Percentiles rank a stretch among this genome's conserved stretches.
phyloP scores from a whole-genome alignment of 2,329 filamentous ascomycete genomes.

The Cytospora mali region DNA sequence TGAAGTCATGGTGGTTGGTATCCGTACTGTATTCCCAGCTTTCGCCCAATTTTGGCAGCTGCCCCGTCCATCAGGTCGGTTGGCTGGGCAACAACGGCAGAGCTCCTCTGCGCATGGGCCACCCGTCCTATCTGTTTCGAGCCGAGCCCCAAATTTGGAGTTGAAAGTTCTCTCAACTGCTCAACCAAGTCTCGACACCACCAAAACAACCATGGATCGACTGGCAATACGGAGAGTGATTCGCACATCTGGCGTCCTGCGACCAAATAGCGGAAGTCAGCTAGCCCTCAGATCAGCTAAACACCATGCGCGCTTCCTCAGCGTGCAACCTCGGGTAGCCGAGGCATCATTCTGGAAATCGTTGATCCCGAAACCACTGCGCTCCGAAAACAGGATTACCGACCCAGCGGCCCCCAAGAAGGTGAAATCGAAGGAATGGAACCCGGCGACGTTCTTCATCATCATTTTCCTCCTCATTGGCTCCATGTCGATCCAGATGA shows the following conservation, averaged over 20 bases:
- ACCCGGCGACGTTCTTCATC: constrained; percentile 81
- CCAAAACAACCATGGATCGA: constrained; percentile 18
- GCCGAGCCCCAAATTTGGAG: not conserved
- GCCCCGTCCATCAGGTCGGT: constrained; percentile 23
- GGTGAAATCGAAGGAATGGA: constrained; percentile 66
- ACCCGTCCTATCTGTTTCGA: not conserved
- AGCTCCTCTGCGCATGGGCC: not conserved
- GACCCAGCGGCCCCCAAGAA: constrained; percentile 41
- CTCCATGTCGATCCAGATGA: constrained; percentile 92
- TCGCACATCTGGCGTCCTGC: constrained; percentile 1
- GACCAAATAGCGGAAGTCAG: not conserved
- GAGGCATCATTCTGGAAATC: constrained; percentile 66
- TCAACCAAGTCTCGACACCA: not conserved
- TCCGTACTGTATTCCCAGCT: not conserved
- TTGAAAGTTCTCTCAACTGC: not conserved
- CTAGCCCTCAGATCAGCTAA: not conserved
- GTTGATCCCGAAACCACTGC: constrained; percentile 69
- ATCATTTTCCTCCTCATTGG: constrained; percentile 85
- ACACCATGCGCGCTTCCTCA: constrained; percentile 21
- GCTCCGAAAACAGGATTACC: constrained; percentile 44
- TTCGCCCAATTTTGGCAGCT: constrained; percentile 2
- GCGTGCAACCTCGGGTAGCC: constrained; percentile 35
- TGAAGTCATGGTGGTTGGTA: not conserved
- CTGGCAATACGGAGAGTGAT: constrained; percentile 11
- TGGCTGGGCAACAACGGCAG: constrained; percentile 31